phyloP scores from a whole-genome alignment of 2,329 filamentous ascomycete genomes.

The Beauveria australis region DNA sequence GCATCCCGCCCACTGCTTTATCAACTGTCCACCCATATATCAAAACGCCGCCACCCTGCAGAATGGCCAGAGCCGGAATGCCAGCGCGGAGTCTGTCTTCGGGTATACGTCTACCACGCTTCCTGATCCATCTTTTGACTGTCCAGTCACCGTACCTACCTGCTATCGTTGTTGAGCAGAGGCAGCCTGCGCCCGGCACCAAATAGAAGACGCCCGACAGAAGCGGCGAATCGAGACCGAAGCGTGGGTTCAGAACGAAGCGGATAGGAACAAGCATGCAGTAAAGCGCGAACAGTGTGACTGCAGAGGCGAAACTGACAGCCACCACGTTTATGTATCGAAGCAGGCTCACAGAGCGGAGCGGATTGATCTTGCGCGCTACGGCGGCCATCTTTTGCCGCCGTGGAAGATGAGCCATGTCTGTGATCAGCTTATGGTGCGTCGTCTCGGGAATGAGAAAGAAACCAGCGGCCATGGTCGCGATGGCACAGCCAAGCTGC shows the following conservation, averaged over 20 bases:
- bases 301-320: slow-evolving; percentile 47
- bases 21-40: slow-evolving; percentile 50
- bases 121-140: slow-evolving; percentile 56
- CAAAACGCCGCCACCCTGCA: slow-evolving; percentile 56
- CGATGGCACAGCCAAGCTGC: slow-evolving; percentile 58
- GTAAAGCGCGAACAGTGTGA: slow-evolving; percentile 67
- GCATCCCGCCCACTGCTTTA: slow-evolving; percentile 40
- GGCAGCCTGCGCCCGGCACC: slow-evolving; percentile 62
- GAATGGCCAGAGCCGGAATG: slow-evolving; percentile 46
- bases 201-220: slow-evolving; percentile 67
- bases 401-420: slow-evolving; percentile 47
- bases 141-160: slow-evolving; percentile 61
- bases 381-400: slow-evolving; percentile 45
- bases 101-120: slow-evolving; percentile 52
- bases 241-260: slow-evolving; percentile 67
- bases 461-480: slow-evolving; percentile 50
- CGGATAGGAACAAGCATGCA: slow-evolving; percentile 56
- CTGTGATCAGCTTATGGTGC: slow-evolving; percentile 52
- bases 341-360: slow-evolving; percentile 55
- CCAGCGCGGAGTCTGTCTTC: slow-evolving; percentile 60
- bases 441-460: slow-evolving; percentile 68
- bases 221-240: slow-evolving; percentile 57
- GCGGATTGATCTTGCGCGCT: slow-evolving; percentile 57
- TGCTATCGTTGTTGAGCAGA: slow-evolving; percentile 62
- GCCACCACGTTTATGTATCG: slow-evolving; percentile 61